These are phyloP conservation scores for Pistacia integerrima DNA, from an alignment of 345 rosid species.

Conservation along the genomic window DNA sequence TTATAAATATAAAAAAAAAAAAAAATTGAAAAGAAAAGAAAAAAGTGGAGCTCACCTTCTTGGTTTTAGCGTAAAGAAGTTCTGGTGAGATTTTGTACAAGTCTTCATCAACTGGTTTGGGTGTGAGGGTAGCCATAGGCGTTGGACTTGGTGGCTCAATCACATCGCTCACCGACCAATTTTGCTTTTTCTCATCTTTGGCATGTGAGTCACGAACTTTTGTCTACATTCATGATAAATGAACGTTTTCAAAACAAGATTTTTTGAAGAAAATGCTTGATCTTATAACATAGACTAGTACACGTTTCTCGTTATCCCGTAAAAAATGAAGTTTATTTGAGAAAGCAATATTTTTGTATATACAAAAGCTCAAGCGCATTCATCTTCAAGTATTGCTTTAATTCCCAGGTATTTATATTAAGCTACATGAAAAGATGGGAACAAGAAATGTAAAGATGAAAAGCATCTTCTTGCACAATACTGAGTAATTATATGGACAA, in stretches of 20 bases:
- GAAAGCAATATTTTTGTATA: background rate
- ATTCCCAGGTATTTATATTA: too few species aligned
- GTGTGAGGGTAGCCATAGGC: conserved; percentile 34
- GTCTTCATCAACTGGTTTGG: conserved; percentile 91
- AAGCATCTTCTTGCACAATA: background rate
- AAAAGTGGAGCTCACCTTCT: conserved; percentile 41
- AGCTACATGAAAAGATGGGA: background rate
- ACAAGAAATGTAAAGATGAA: too few species aligned
- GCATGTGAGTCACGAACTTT: conserved; percentile 29
- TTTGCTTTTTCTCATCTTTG: conserved; percentile 36
- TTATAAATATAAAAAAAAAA: too few species aligned
- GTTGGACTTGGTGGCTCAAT: conserved; percentile 33
- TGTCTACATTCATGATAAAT: conserved; percentile 31
- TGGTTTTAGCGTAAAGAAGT: conserved; percentile 59
- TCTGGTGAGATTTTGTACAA: conserved; percentile 82
- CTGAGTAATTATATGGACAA: too few species aligned
- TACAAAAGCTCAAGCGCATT: background rate
- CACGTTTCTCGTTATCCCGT: background rate
- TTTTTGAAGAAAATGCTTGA: too few species aligned
- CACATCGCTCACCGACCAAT: conserved; percentile 29
- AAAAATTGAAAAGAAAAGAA: background rate
- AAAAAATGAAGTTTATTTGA: background rate
- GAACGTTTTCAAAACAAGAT: background rate
- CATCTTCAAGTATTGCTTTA: background rate
- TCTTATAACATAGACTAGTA: too few species aligned